Evolutionary conservation across 2,329 filamentous ascomycete genomes (phyloP), one percentile per base, ranked within the genome.

Genomic region (Pezicula carpinea): DNA sequence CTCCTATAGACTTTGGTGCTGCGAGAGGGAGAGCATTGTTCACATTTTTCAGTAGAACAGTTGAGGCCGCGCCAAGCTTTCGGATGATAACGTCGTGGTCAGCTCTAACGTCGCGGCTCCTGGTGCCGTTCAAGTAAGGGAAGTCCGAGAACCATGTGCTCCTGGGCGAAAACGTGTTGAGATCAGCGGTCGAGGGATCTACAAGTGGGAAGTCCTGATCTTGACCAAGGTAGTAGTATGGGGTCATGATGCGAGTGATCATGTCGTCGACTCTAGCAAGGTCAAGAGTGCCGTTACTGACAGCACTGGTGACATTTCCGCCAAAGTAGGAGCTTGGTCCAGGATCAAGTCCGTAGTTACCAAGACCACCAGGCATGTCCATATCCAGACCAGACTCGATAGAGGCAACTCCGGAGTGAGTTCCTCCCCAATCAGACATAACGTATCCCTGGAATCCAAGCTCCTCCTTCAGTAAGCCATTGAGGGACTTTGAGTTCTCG

Each of bases 361-460:
- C 38, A 15, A 40, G 19, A 19, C 34, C 34, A 43, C 81, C 81
- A 0, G 83, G 82, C 83, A 86, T 86, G 8, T 74, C 72, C 81
- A 87, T 83, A 53, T 87, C 83, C 3, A 87, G 66, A 0, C 83
- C 83, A 19, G 76, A 74, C 41, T 83, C 64, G 0, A 79, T 77
- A 23, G 79, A 79, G 1, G 69, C 71, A 0, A 83, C 72, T 2
- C 79, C 79, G 1, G 73, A 73, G 48, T 79, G 70, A 43, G 83
- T 79, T 1, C 77, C 81, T 26, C 75, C 64, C 82, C 84, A 89
- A 63, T 89, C 85, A 0, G 80, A 83, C 67, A 87, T 79, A 22
- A 87, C 78, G 47, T 69, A 71, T 21, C 70, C 70, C 47, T 73
- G 67, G 58, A 76, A 76, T 11, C 72, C 73, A 5, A 76, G 64